Evolutionary conservation across 305 asterid species (phyloP).

Genomic region (Stenogyne calaminthoides): DNA sequence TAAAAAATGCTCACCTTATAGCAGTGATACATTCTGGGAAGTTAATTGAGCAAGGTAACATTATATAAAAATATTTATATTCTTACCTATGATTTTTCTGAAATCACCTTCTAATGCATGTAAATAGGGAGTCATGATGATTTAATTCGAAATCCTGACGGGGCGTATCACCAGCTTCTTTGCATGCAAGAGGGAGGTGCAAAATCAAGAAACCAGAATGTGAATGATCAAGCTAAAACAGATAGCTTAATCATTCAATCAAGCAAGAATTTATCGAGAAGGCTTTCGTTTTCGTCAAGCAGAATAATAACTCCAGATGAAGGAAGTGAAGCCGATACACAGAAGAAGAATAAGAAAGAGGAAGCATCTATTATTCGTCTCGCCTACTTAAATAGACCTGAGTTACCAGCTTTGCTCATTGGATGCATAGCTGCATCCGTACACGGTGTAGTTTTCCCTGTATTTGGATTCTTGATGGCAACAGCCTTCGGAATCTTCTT

Average conservation of each 20-base stretch:
- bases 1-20: conserved; percentile 43
- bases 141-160: conserved; percentile 43
- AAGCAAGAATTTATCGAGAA: background rate
- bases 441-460: conserved; percentile 30
- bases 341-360: background rate
- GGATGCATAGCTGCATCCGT: conserved; percentile 32
- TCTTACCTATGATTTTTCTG: background rate
- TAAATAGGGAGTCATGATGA: conserved; percentile 37
- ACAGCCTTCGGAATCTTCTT: conserved; percentile 34
- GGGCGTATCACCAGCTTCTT: conserved; percentile 54
- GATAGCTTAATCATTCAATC: background rate
- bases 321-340: background rate
- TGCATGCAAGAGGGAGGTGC: conserved; percentile 48
- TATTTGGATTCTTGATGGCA: conserved; percentile 28
- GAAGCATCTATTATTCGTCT: conserved; percentile 15
- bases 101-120: background rate
- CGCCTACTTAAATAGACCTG: conserved; percentile 30
- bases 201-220: background rate
- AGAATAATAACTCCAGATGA: background rate
- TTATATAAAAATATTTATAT: background rate
- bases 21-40: conserved; percentile 47
- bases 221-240: background rate
- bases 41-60: conserved; percentile 46
- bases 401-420: conserved; percentile 27
- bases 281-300: background rate